Evolutionary conservation across 2,329 filamentous ascomycete species (phyloP), one percentile per base, ranked within the genome.

Genomic region (Orbilia brochopaga): DNA sequence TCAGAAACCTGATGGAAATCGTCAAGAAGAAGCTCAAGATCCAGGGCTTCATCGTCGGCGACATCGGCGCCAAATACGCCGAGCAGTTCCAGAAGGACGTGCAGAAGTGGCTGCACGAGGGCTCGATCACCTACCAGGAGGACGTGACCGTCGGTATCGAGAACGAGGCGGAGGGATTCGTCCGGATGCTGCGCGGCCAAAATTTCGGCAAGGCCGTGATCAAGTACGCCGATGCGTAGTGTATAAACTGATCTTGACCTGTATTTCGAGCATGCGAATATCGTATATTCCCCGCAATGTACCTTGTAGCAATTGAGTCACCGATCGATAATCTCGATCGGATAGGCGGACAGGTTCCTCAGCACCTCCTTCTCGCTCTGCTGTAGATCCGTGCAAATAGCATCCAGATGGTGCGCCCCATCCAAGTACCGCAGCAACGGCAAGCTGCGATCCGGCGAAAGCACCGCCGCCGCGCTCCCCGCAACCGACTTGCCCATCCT

Each of bases 181-280:
- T 93, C 11, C 89, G 87, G 11, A 87, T 95, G 82, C 83, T 94
- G 61, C 79, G 85, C 77, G 91, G 91, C 53, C 85, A 89, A 80
- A 95, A 95, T 82, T 90, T 92, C 80, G 91, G 91, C 75, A 96
- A 96, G 85, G 89, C 90, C 15, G 85, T 94, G 21, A 77, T 94
- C 76, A 89, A 90, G 82, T 73, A 73, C 40, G 55, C 60, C 19
- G 58, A 52, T 27, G 51, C n/a, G 23, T 32, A 52, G 24, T 1
- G 6, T 35, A 19, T 10, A 10, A n/a, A n/a, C n/a, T n/a, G n/a
- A n/a, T n/a, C n/a, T n/a, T n/a, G n/a, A n/a, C n/a, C n/a, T n/a
- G n/a, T n/a, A n/a, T n/a, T n/a, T n/a, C n/a, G n/a, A n/a, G n/a
- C n/a, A n/a, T n/a, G n/a, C n/a, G n/a, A n/a, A n/a, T n/a, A 32